These are phyloP conservation scores for Dendrobium catenatum DNA, from an alignment of 106 monocot species.

Conservation along the genomic window DNA sequence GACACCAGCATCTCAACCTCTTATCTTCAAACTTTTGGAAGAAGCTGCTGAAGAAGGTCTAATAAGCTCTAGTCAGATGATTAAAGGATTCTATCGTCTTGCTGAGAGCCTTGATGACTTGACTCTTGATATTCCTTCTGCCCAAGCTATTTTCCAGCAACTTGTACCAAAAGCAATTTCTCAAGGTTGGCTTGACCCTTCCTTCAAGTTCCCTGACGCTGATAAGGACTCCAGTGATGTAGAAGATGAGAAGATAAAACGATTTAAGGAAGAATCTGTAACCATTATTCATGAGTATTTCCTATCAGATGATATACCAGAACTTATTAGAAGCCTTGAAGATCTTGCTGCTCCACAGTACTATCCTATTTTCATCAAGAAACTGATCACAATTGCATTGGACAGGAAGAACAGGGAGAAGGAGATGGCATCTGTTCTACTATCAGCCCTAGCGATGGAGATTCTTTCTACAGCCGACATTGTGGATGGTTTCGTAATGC, in stretches of 20 bases:
- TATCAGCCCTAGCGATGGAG: constrained; percentile 62
- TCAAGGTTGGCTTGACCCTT: constrained; percentile 81
- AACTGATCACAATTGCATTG: constrained; percentile 87
- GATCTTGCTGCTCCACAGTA: constrained; percentile 66
- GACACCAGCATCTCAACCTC: constrained; percentile 38
- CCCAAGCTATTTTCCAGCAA: constrained; percentile 40
- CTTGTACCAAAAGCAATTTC: constrained; percentile 50
- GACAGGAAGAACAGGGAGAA: constrained; percentile 93
- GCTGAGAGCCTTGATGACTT: constrained; percentile 78
- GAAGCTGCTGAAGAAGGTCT: constrained; percentile 74
- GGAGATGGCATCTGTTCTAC: constrained; percentile 90
- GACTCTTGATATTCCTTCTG: constrained; percentile 84
- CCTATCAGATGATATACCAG: constrained; percentile 74
- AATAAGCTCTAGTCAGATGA: constrained; percentile 92
- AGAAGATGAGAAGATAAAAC: constrained; percentile 45
- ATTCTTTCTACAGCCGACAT: constrained; percentile 67
- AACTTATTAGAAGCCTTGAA: constrained; percentile 66
- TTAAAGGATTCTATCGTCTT: constrained; percentile 62
- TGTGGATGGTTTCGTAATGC: constrained; percentile 73
- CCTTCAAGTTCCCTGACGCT: constrained; percentile 23
- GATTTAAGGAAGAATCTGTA: constrained; percentile 61
- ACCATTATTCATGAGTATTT: constrained; percentile 85
- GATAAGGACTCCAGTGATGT: constrained; percentile 21
- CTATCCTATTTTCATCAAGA: constrained; percentile 79
- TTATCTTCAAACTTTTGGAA: constrained; percentile 55